phyloP scores from a whole-genome alignment of 306 rosid species.

The Cucumis cinereus region DNA sequence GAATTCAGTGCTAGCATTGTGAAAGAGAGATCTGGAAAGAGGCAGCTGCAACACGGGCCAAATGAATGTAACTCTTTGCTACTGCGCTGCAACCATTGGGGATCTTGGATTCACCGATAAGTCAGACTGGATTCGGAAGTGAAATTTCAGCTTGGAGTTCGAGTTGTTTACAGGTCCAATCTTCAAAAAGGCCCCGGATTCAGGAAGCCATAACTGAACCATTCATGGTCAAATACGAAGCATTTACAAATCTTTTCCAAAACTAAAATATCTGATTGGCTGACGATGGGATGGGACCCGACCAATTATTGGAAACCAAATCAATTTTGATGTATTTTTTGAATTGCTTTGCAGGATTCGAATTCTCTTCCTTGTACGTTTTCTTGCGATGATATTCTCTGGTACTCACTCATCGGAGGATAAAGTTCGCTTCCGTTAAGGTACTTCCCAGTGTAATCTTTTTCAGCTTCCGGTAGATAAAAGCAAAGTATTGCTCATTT shows the following conservation, averaged over 20 bases:
- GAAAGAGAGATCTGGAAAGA: constrained; percentile 34
- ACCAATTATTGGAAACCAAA: background rate
- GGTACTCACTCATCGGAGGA: background rate
- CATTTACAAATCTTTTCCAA: background rate
- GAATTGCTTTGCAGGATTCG: background rate
- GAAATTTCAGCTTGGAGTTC: constrained; percentile 15
- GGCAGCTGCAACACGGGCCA: too few relatives aligned
- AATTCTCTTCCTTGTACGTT: background rate
- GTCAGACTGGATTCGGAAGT: constrained; percentile 66
- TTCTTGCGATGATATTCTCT: background rate
- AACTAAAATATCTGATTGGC: background rate
- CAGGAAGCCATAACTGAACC: constrained; percentile 66
- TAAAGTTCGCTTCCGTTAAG: background rate
- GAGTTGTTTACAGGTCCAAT: constrained; percentile 23
- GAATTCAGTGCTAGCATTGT: constrained; percentile 36
- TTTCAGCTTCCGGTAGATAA: background rate
- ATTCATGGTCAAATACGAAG: constrained; percentile 78
- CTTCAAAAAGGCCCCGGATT: constrained; percentile 21
- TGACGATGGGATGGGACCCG: background rate
- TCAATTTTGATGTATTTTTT: background rate
- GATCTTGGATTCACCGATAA: constrained; percentile 80
- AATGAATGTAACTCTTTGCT: too few relatives aligned
- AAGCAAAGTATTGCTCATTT: background rate
- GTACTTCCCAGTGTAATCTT: background rate
- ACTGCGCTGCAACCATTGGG: constrained; percentile 21